Percentiles rank a stretch among this genome's conserved stretches.
Conservation (phyloP, 768 basidiomycete genomes). For the Podaxis carcinomalis region DNA sequence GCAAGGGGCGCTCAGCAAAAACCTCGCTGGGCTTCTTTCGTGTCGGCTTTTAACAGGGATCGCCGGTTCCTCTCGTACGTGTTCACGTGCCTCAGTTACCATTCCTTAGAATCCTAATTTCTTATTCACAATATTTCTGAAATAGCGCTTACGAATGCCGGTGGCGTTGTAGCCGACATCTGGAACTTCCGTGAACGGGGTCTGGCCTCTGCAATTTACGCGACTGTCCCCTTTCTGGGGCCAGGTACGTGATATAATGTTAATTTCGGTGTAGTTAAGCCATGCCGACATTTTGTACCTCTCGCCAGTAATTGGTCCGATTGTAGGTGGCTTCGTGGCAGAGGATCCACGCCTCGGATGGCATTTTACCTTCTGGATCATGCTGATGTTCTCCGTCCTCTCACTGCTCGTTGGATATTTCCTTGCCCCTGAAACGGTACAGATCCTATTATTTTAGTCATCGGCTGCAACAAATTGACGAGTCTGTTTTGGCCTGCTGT, state of each 20-base stretch:
- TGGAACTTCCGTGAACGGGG: slow-evolving; percentile 58
- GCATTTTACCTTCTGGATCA: slow-evolving; percentile 65
- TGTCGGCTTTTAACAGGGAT: slow-evolving; percentile 55
- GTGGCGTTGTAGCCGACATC: slow-evolving; percentile 54
- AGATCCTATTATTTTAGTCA: slow-evolving; percentile 11
- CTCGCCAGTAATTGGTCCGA: slow-evolving; percentile 53
- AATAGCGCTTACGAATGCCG: slow-evolving; percentile 56
- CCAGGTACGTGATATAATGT: slow-evolving; percentile 31
- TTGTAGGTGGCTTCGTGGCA: slow-evolving; percentile 63
- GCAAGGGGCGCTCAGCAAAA: slow-evolving; percentile 47
- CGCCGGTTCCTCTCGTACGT: slow-evolving; percentile 52
- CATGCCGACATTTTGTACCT: background rate
- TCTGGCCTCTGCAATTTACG: slow-evolving; percentile 54
- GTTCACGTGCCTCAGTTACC: background rate
- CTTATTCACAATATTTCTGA: background rate
- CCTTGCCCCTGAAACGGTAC: slow-evolving; percentile 54
- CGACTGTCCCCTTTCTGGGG: slow-evolving; percentile 53
- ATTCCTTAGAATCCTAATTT: slow-evolving; percentile 1
- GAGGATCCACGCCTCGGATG: slow-evolving; percentile 45
- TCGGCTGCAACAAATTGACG: background rate
- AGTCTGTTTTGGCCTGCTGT: background rate
- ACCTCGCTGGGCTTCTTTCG: slow-evolving; percentile 42
- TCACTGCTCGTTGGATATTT: slow-evolving; percentile 43
- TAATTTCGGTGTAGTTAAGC: background rate
- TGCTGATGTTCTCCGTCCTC: slow-evolving; percentile 47